Base-by-base conservation (phyloP, 2,329 filamentous ascomycete genomes). In the Diaporthe amygdali region DNA sequence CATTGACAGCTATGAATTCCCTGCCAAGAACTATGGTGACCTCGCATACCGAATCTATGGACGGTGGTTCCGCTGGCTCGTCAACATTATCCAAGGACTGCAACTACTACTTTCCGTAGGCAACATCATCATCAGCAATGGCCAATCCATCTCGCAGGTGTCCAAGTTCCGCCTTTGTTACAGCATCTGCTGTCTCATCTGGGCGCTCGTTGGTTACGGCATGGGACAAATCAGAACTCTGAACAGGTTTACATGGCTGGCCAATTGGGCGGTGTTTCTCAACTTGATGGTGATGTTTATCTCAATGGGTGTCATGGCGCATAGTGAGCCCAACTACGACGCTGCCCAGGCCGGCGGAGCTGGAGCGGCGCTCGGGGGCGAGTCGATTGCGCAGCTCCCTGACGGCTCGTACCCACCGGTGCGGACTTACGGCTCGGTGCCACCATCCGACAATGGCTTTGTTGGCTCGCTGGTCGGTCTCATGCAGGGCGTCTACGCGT, bases 141-240 rank as follows among this genome's bases (percentile, higher is more conserved):
- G 87, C 1, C 84, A 89, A 74, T 83, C 83, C 37, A 83, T 90
- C 39, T 86, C 83, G 3, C 85, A 89, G 74, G 81, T 88, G 63
- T 83, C 84, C n/a, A 83, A 82, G 74, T 81, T 81, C 59, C 79
- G 78, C 2, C 77, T 88, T 8, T 89, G 87, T 78, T 89, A 85
- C 76, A 82, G 85, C 39, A 82, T 85, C 15, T 88, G 86, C 71
- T 82, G 83, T 6, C 76, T 88, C 20, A 79, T 89, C 15, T 88
- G 85, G 73, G 82, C 83, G 46, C 74, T 84, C 10, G 80, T 80
- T 3, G 87, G 88, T 3, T 86, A 88, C 71, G 67, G 87, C 7
- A 73, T 89, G 8, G 85, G 85, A 1, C 88, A 89, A 72, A 85
- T 90, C 51, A 82, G 88, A 8, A 89, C 87, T 0, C 80, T 90